These are phyloP conservation scores for Alloteropsis semialata DNA, from an alignment of 176 grass and related monocot species.

Conservation along the genomic window DNA sequence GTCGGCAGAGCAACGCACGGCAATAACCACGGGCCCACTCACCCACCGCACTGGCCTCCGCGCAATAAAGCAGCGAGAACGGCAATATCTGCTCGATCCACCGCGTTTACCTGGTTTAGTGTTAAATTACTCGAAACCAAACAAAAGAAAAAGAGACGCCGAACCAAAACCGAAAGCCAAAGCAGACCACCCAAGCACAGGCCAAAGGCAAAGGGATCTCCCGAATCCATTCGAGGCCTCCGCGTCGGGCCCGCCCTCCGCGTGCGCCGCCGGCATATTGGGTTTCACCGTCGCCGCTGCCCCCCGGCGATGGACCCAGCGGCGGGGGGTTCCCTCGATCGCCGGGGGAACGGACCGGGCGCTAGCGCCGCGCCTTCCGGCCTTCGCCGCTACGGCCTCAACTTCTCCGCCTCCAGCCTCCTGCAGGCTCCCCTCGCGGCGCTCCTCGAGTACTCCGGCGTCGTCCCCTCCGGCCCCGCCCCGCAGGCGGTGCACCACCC, in stretches of 20 bases:
- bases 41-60: too few relatives aligned
- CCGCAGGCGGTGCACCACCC: too few relatives aligned
- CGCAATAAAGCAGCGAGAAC: too few relatives aligned
- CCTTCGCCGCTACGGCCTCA: conserved; percentile 61
- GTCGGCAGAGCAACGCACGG: too few relatives aligned
- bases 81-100: too few relatives aligned
- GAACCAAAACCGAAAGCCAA: background rate
- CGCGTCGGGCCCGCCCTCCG: conserved; percentile 28
- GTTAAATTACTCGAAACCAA: too few relatives aligned
- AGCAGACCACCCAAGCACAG: conserved; percentile 30
- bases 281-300: background rate
- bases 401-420: conserved; percentile 70
- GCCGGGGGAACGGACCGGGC: conserved; percentile 14
- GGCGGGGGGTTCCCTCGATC: conserved; percentile 36
- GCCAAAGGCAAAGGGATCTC: background rate
- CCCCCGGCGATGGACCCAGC: conserved; percentile 46
- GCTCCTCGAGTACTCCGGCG: conserved; percentile 86
- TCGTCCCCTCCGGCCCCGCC: too few relatives aligned
- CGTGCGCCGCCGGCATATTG: conserved; percentile 17
- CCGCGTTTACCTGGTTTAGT: too few relatives aligned
- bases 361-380: conserved; percentile 18
- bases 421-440: conserved; percentile 80
- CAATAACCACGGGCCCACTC: too few relatives aligned
- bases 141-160: conserved; percentile 1
- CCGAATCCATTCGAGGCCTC: conserved; percentile 38